Base-by-base conservation (phyloP, 2,329 filamentous ascomycete genomes). In the Myriangium duriaei region DNA sequence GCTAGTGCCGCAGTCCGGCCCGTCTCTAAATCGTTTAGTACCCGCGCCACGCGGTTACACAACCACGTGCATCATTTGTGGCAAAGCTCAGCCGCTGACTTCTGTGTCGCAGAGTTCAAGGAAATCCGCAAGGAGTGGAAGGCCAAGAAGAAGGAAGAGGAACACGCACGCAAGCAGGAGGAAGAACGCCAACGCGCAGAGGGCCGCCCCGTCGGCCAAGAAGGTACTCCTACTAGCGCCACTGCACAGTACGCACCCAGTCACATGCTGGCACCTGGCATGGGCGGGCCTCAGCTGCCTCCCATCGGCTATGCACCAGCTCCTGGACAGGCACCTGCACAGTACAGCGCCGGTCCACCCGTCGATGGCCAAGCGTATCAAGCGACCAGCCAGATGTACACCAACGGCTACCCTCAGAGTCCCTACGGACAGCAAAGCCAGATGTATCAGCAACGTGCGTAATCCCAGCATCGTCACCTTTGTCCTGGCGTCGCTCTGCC, bases 71-170 rank as follows among this genome's bases (percentile, higher is more conserved):
- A n/a, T n/a, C n/a, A 12, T 31, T 18, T 37, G 35, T 37, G 35
- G 35, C 35, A 18, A 14, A 37, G 28, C 28, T 12, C 28, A 18
- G n/a, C n/a, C 19, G 35, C 61, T 65, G 54, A 64, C 59, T 52
- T 46, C 43, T 40, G 39, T 45, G 42, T 43, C 52, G 47, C 55
- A 96, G 91, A 96, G 61, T 96, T 98, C 67, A 98, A 98, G 59
- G 91, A 98, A 56, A 95, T 96, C 43, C 82, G 91, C 46, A 96
- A 96, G 58, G 88, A 96, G 56, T 98, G 91, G 91, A 98, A 96
- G 67, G 83, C 84, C 28, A 85, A 91, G 54, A 96, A 96, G 75
- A 98, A 98, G 83, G 91, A 96, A 59, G 88, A 96, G 52, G 88
- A 96, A 48, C 79, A 79, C 36, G 72, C 76, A 51, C 82, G 87